phyloP scores from a whole-genome alignment of 2,329 filamentous ascomycete genomes.

The Aspergillus sp. region DNA sequence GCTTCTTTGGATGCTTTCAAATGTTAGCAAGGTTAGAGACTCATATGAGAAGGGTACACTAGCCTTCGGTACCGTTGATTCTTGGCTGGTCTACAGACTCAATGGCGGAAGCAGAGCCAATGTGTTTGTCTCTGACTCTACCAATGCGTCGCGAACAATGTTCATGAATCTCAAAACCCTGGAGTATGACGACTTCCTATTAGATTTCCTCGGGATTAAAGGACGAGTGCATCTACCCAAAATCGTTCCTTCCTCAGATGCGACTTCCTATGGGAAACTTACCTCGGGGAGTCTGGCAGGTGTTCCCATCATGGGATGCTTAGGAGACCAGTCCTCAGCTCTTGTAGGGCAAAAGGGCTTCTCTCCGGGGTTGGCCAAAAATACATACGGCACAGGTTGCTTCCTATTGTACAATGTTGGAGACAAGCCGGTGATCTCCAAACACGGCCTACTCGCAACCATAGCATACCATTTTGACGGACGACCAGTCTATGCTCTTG shows the following conservation, averaged over 20 bases:
- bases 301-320: conserved; percentile 71
- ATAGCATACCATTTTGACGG: conserved; percentile 78
- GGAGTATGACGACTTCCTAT: conserved; percentile 72
- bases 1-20: conserved; percentile 75
- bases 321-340: conserved; percentile 84
- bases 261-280: conserved; percentile 68
- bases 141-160: conserved; percentile 88
- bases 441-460: conserved; percentile 76
- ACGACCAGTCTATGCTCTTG: conserved; percentile 74
- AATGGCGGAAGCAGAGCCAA: conserved; percentile 67
- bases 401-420: conserved; percentile 90
- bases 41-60: conserved; percentile 74
- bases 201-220: conserved; percentile 78
- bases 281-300: conserved; percentile 64
- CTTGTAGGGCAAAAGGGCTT: conserved; percentile 85
- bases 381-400: conserved; percentile 86
- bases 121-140: conserved; percentile 79
- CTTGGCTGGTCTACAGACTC: conserved; percentile 81
- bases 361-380: conserved; percentile 78
- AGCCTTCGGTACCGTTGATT: conserved; percentile 83
- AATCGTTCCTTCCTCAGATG: conserved; percentile 77
- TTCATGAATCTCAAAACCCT: conserved; percentile 83
- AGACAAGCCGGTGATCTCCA: conserved; percentile 78
- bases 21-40: conserved; percentile 67
- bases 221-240: conserved; percentile 71